Evolutionary conservation across 2,329 filamentous ascomycete species (phyloP), one percentile per base, ranked within the genome.

Genomic region (Beauveria caledonica): DNA sequence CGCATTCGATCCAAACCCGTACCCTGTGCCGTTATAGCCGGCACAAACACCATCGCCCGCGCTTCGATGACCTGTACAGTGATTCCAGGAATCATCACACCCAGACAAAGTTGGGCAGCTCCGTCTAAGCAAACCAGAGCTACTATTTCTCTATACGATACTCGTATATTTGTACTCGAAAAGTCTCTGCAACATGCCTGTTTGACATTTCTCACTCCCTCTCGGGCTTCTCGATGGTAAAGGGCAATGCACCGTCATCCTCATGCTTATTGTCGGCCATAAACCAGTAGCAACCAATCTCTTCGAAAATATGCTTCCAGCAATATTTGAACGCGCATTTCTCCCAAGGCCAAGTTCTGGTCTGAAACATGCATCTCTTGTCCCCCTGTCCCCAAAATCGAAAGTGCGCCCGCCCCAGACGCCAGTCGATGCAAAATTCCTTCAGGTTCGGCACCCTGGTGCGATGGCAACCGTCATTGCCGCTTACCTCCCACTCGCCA

Each of bases 371-470:
- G 55, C 62, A 63, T n/a, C 62, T 50, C 60, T 63, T 63, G 60
- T 49, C n/a, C 10, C 13, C 1, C 60, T 63, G 60, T 21, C 48
- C 40, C n/a, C 15, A 4, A 23, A 56, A 63, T 13, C 51, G 29
- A 58, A 63, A 63, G 45, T 63, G 62, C 15, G 40, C 62, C 11
- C 56, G 57, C 13, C 23, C 36, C 3, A 13, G 15, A 21, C 9
- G 13, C 51, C 56, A 63, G 55, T 63, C 62, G 29, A 63, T 42
- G 44, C 60, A 63, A 40, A 62, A 60, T 29, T 62, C 62, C 0
- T 15, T 51, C 60, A 63, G 60, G 15, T 45, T 21, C 21, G 62
- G 62, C 29, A 63, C 60, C n/a, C 11, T 36, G 44, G 62, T 63
- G 51, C 52, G 15, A 21, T 58, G 62, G 48, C 62, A 63, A 23